Evolutionary conservation across 805 yeast species (phyloP), one percentile per base, ranked within the genome.

Genomic region (Saturnispora hagleri): DNA sequence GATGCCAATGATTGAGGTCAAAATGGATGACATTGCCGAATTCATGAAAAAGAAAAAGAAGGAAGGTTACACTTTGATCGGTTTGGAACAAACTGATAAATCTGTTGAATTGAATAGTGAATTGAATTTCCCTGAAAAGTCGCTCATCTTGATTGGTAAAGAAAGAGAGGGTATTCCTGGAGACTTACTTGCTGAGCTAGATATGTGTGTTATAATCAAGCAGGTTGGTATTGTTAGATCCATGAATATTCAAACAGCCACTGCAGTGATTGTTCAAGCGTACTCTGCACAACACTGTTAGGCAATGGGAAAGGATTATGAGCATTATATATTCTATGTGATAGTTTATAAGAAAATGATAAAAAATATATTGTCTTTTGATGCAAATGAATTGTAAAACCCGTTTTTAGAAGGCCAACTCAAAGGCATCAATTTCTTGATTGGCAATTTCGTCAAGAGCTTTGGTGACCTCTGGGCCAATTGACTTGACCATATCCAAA

Each of bases 201-300:
- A 90, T 62, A 71, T 82, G 58, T 90, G 97, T 64, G 80, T 91
- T 41, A 96, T 90, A 62, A 90, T 90, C 59, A 87, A 89, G 62
- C 98, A 90, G 64, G 83, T 81, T 41, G 98, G 98, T 15, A 89
- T 90, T 17, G 81, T 91, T 41, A 75, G 98, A 58, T 89, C 97
- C 1, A 90, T 90, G 98, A 90, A 90, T 62, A 90, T 90, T 55
- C 98, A 90, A 69, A 90, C 97, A 0, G 98, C 97, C 1, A 83
- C 97, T 0, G 98, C 97, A 0, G 89, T 90, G 20, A 80, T 90
- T 48, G 96, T 89, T 6, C 95, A 90, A 67, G 93, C 97, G 0
- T 90, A 91, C 61, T 81, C 95, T 1, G 64, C 75, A 18, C 87
- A 82, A 60, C 84, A 82, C 59, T 80, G 84, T 62, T 77, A 50